Evolutionary conservation across 495 filamentous ascomycete species (phyloP), one percentile per base, ranked within the genome.

Genomic region (Hypoxylon cercidicola): DNA sequence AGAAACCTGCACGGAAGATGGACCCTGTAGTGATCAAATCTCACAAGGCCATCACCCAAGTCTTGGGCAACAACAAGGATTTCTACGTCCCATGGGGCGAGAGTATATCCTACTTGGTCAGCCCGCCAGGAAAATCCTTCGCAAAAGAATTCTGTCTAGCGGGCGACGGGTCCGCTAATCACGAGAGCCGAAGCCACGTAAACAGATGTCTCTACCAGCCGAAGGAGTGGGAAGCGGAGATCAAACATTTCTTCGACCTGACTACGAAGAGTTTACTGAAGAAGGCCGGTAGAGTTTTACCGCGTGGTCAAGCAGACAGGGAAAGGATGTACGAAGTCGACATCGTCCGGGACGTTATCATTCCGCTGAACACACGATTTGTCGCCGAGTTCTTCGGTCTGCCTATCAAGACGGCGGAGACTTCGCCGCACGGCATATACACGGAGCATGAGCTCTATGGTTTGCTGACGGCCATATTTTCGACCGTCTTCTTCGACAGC

Each of bases 371-470:
- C 35, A 82, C 87, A 23, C 85, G 87, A 66, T 88, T 90, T 50
- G 85, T 84, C 5, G 84, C 88, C 3, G 80, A 81, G 44, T 72
- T 90, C 60, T 89, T 90, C 72, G 82, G 79, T 2, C 80, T 90
- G 11, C 88, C 89, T 1, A 74, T 91, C 66, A 89, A 90, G 75
- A 89, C 87, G 20, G 82, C 85, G 44, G 82, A 84, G 35, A 63
- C 64, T 0, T 80, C 85, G 60, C 84, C 88, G 13, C 79, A 80
- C 30, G 87, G 87, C n/a, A 77, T 89, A 23, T 91, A 89, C 75
- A 87, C 84, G 12, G 89, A 90, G 70, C 84, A 90, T 47, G 87
- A 92, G 75, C 74, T 92, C 51, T 91, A 88, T 78, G 86, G 83
- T 78, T 82, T 87, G 30, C 74, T 92, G 15, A 78, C 85, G 3